phyloP scores from a whole-genome alignment of 768 basidiomycete genomes.

The Mycena floridula region DNA sequence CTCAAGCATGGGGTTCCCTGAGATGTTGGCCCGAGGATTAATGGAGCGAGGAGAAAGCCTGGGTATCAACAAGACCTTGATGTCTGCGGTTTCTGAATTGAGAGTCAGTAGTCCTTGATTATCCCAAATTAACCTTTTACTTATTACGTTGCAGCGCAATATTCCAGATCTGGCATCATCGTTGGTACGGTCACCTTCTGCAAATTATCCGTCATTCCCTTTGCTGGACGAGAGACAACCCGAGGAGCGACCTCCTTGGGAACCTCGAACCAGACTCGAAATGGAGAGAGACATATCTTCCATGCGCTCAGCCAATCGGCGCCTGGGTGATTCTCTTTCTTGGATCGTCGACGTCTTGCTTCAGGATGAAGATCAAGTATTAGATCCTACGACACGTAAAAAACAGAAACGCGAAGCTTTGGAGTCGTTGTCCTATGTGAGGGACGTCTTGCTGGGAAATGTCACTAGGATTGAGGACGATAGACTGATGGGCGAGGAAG shows the following conservation, averaged over 20 bases:
- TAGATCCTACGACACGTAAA: slow-evolving; percentile 32
- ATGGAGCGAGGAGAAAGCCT: slow-evolving; percentile 73
- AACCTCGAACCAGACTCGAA: slow-evolving; percentile 62
- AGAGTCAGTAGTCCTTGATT: slow-evolving; percentile 47
- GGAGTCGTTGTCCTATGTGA: slow-evolving; percentile 70
- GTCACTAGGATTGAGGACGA: slow-evolving; percentile 56
- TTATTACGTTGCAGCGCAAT: slow-evolving; percentile 51
- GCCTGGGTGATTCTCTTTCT: slow-evolving; percentile 60
- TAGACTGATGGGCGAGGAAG: slow-evolving; percentile 53
- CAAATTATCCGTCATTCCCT: slow-evolving; percentile 47
- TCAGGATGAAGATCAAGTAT: slow-evolving; percentile 42
- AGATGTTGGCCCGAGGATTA: slow-evolving; percentile 65
- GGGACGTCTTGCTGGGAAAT: slow-evolving; percentile 61
- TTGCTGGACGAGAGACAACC: slow-evolving; percentile 51
- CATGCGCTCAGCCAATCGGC: slow-evolving; percentile 51
- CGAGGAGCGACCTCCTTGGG: slow-evolving; percentile 62
- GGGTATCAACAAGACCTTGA: slow-evolving; percentile 79
- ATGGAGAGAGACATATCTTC: slow-evolving; percentile 58
- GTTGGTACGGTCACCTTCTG: slow-evolving; percentile 51
- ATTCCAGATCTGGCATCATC: slow-evolving; percentile 78
- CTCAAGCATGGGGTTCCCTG: slow-evolving; percentile 52
- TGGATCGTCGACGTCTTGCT: slow-evolving; percentile 73
- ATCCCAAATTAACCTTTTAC: slow-evolving; percentile 2
- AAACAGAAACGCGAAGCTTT: slow-evolving; percentile 57
- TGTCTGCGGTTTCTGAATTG: slow-evolving; percentile 74